Percentiles rank a stretch among this genome's conserved stretches.
phyloP scores from a whole-genome alignment of 2,329 filamentous ascomycete species.

The Aspergillus tamarii region DNA sequence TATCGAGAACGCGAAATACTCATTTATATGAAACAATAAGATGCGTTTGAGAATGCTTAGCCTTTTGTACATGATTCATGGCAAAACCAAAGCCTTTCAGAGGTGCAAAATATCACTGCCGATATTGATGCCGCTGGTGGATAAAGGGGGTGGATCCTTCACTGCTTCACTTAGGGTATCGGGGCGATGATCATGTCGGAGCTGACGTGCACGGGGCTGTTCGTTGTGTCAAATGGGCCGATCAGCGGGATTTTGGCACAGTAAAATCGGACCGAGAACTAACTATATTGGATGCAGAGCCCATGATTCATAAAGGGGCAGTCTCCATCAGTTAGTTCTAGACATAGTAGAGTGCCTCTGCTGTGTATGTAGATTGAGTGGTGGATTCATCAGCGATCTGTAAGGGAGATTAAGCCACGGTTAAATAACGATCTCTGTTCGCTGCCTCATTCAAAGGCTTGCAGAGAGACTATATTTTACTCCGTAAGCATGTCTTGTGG shows the following conservation, averaged over 20 bases:
- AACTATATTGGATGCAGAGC: background rate
- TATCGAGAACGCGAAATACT: background rate
- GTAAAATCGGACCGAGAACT: background rate
- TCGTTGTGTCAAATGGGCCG: background rate
- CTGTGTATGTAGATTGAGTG: background rate
- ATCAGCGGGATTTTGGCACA: background rate
- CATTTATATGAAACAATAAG: background rate
- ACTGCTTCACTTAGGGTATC: background rate
- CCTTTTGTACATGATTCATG: background rate
- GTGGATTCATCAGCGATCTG: background rate
- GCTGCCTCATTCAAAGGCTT: background rate
- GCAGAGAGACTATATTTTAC: background rate
- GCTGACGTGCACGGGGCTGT: background rate
- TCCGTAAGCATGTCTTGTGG: background rate
- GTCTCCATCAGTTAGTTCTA: background rate
- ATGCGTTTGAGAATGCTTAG: background rate
- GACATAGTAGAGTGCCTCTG: background rate
- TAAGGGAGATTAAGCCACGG: background rate
- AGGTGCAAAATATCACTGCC: background rate
- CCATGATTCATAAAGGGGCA: background rate
- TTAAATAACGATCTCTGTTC: background rate
- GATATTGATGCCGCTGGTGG: background rate
- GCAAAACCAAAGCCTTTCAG: constrained; percentile 27
- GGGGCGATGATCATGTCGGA: background rate
- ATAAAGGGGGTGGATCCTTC: background rate